Percentiles rank a stretch among this genome's conserved stretches.
phyloP scores from a whole-genome alignment of 257 asterid genomes.

The Capsicum rhomboideum region DNA sequence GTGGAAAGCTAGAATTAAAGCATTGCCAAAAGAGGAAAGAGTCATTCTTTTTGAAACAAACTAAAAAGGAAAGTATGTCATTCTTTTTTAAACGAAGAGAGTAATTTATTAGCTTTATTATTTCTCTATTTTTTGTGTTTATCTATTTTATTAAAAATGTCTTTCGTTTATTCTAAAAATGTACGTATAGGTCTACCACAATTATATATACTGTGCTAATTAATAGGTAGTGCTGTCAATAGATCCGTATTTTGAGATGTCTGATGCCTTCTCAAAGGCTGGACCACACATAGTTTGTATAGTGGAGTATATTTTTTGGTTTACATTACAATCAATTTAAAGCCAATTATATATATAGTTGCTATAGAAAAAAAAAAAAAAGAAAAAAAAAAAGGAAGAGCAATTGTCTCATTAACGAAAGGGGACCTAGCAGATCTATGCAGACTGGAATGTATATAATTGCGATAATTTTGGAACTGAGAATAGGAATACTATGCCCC shows the following conservation, averaged over 20 bases:
- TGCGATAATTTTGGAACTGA: not conserved
- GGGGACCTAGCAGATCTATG: not conserved
- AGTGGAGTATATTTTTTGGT: not conserved
- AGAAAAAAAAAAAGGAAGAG: not conserved
- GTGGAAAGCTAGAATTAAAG: too few relatives aligned
- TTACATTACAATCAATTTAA: not conserved
- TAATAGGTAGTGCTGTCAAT: not conserved
- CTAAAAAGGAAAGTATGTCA: too few relatives aligned
- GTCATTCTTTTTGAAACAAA: too few relatives aligned
- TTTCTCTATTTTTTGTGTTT: not conserved
- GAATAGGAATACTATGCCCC: not conserved
- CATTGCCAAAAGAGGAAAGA: too few relatives aligned
- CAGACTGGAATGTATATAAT: not conserved
- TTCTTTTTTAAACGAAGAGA: too few relatives aligned
- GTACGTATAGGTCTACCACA: not conserved
- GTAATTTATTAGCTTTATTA: not conserved
- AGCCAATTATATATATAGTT: not conserved
- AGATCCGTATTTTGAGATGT: not conserved
- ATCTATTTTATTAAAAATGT: not conserved
- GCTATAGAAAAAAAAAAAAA: not conserved
- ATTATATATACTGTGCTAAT: not conserved
- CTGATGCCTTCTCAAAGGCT: not conserved
- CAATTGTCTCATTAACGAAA: not conserved
- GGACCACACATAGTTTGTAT: not conserved
- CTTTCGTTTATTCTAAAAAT: not conserved